Conservation (phyloP, 441 rosid species). For the Croton laevigatus region DNA sequence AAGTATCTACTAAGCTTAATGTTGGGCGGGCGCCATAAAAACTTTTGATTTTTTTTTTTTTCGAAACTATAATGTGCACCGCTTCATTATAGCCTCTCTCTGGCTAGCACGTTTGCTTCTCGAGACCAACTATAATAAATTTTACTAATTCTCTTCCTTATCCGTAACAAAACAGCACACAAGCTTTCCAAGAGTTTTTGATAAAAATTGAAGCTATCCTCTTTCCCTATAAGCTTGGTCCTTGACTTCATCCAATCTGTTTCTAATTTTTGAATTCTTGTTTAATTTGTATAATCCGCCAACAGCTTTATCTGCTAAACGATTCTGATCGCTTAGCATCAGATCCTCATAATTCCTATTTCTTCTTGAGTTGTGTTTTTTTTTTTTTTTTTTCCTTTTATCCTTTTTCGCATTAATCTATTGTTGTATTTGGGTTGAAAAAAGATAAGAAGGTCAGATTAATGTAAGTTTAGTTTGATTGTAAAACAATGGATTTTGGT, state of each 20-base stretch:
- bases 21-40: too few relatives aligned
- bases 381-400: neutral
- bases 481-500: neutral
- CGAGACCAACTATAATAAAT: too few relatives aligned
- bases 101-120: too few relatives aligned
- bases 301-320: neutral
- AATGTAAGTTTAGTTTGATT: neutral
- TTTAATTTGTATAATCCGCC: neutral
- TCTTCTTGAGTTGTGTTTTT: neutral
- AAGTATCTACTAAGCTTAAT: too few relatives aligned
- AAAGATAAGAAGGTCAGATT: neutral
- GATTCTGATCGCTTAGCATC: neutral
- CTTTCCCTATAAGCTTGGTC: slow-evolving; percentile 22
- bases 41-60: too few relatives aligned
- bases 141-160: too few relatives aligned
- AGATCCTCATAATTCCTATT: neutral
- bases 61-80: too few relatives aligned
- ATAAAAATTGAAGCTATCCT: slow-evolving; percentile 7
- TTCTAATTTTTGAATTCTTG: neutral
- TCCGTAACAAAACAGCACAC: slow-evolving; percentile 16
- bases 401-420: neutral
- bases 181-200: slow-evolving; percentile 17
- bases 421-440: slow-evolving; percentile 1
- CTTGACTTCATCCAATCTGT: slow-evolving; percentile 6
- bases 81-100: too few relatives aligned